A percentile compares a stretch with the other conserved stretches of the same genome.
Conservation (phyloP, 2,329 filamentous ascomycete species). For the Amesomyces nigricolor region DNA sequence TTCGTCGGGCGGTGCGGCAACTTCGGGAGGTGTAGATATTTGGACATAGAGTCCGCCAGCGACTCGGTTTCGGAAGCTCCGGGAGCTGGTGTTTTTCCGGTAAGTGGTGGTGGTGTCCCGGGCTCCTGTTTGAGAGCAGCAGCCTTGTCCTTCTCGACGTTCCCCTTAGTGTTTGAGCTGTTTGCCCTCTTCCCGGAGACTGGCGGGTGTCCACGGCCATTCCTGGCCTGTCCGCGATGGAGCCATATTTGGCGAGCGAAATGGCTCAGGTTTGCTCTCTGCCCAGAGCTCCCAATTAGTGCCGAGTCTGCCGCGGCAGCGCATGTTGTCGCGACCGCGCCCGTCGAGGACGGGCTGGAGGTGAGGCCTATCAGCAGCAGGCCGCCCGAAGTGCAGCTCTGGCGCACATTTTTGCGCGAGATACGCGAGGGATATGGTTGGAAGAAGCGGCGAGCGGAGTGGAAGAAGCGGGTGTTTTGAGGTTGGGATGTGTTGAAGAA, state of each 20-base stretch:
- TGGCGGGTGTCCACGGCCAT: slow-evolving; percentile 21
- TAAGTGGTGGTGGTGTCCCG: slow-evolving; percentile 5
- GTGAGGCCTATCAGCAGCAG: slow-evolving; percentile 46
- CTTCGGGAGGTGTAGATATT: slow-evolving; percentile 58
- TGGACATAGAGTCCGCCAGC: slow-evolving; percentile 48
- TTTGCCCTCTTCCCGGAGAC: slow-evolving; percentile 30
- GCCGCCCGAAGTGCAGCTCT: slow-evolving; percentile 50
- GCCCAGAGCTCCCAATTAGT: slow-evolving; percentile 25
- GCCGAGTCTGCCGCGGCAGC: slow-evolving; percentile 36
- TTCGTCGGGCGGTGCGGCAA: slow-evolving; percentile 86
- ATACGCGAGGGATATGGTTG: slow-evolving; percentile 30
- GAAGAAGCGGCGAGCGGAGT: slow-evolving; percentile 26
- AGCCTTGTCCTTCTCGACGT: slow-evolving; percentile 18
- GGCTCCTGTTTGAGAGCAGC: slow-evolving; percentile 3
- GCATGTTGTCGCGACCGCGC: slow-evolving; percentile 37
- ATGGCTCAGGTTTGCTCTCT: slow-evolving; percentile 32
- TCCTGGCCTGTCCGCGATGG: slow-evolving; percentile 30
- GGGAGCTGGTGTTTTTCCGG: slow-evolving; percentile 7
- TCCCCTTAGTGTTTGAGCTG: slow-evolving; percentile 28
- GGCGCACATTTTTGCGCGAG: slow-evolving; percentile 38
- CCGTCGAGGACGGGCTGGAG: slow-evolving; percentile 36
- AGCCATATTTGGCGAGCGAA: slow-evolving; percentile 36
- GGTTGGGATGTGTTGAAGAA: slow-evolving; percentile 6
- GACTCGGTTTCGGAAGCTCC: slow-evolving; percentile 32
- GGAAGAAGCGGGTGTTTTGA: slow-evolving; percentile 20